phyloP scores from a whole-genome alignment of 345 rosid genomes.

The Angophora floribunda region DNA sequence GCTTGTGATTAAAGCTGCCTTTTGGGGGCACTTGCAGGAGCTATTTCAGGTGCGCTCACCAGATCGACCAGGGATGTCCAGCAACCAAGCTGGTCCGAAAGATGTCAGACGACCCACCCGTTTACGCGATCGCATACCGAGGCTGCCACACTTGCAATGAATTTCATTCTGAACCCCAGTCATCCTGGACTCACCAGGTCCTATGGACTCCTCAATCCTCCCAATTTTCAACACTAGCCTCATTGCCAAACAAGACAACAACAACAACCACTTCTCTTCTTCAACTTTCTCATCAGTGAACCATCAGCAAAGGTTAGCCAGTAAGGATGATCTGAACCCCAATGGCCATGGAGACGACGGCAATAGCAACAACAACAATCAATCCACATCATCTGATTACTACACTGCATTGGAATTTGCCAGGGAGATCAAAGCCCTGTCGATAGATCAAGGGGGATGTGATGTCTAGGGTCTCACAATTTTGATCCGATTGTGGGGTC shows the following conservation, averaged over 20 bases:
- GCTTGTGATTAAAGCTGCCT: neutral
- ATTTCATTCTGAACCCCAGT: no score
- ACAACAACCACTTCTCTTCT: neutral
- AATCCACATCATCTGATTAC: neutral
- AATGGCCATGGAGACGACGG: neutral
- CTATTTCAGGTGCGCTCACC: no score
- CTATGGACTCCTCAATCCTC: neutral
- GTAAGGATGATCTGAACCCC: no score
- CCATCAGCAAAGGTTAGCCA: no score
- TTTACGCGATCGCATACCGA: no score
- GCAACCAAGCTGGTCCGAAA: no score
- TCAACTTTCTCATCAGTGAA: no score
- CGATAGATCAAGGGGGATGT: neutral
- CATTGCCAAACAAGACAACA: no score
- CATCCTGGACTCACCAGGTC: no score
- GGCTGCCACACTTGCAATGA: no score
- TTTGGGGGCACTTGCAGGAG: constrained; percentile 1
- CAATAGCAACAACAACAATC: neutral
- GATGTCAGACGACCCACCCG: no score
- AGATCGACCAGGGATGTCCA: no score
- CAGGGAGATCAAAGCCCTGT: neutral
- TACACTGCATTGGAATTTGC: neutral
- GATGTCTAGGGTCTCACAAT: neutral
- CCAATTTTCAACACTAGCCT: constrained; percentile 9
- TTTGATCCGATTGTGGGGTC: neutral